Evolutionary conservation across 2,329 filamentous ascomycete genomes (phyloP).

Genomic region (Hymenoscyphus scutula): DNA sequence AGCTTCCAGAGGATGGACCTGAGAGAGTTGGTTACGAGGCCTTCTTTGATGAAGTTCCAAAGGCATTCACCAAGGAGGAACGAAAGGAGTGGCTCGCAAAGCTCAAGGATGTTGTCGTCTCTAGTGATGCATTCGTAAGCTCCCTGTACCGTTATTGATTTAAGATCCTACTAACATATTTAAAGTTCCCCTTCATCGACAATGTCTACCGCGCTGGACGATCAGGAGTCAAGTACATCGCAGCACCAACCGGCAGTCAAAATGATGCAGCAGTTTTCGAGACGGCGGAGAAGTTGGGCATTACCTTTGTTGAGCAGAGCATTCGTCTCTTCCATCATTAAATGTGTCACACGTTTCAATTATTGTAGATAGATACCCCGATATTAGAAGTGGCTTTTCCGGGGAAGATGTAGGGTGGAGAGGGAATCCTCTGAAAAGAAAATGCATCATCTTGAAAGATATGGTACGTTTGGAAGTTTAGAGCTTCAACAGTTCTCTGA

Average conservation of each 20-base stretch:
- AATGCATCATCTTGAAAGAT: not conserved
- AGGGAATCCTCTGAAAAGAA: not conserved
- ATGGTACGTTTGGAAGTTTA: not conserved
- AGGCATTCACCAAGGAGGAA: constrained; percentile 79
- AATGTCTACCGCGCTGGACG: constrained; percentile 90
- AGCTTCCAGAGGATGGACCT: constrained; percentile 77
- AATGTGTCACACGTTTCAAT: not conserved
- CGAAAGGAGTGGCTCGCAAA: constrained; percentile 81
- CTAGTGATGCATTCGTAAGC: constrained; percentile 92
- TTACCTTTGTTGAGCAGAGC: constrained; percentile 94
- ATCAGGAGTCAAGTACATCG: constrained; percentile 93
- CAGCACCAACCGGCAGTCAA: constrained; percentile 86
- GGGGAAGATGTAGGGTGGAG: too few relatives aligned
- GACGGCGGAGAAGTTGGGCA: constrained; percentile 86
- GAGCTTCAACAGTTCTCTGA: not conserved
- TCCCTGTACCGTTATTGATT: not conserved
- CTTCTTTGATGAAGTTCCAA: constrained; percentile 85
- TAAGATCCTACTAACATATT: constrained; percentile 3
- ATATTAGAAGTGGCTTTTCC: not conserved
- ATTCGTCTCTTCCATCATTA: constrained; percentile 95
- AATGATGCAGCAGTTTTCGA: constrained; percentile 80
- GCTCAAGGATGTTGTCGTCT: constrained; percentile 78
- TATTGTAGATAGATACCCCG: constrained; percentile 2
- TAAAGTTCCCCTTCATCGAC: constrained; percentile 93
- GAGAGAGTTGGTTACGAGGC: constrained; percentile 86